Evolutionary conservation across 768 basidiomycete species (phyloP), one percentile per base, ranked within the genome.

Genomic region (Cantharellus anzutake): DNA sequence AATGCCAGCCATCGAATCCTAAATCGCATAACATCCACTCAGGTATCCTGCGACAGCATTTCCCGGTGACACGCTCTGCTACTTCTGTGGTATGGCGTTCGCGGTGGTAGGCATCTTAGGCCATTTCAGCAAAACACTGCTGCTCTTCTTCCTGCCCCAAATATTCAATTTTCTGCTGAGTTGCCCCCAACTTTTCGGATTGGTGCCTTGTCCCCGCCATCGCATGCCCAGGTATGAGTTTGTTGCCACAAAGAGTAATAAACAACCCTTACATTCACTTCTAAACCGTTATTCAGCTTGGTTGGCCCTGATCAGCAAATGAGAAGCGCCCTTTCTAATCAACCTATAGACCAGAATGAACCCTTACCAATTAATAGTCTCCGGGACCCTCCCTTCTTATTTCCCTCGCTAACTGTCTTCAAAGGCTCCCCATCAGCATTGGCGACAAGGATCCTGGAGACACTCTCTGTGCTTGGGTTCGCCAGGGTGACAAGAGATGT

Each of bases 81-180:
- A 99, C 72, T 82, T 97, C 44, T 81, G 91, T 0, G 96, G 96
- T 61, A 99, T 99, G 96, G 90, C 96, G 3, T 98, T 99, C 69
- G 85, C 96, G 0, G 93, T 96, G 4, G 92, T 94, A 40, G 93
- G 91, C 34, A 97, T 99, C 63, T 89, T 96, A 67, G 91, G 86
- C 0, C 96, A 99, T 70, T 97, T 92, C 70, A 90, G 89, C 58
- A 99, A 99, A 72, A 99, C 96, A 0, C 74, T 99, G 4, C 77
- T 97, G 60, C 73, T 98, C 35, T 98, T 99, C 76, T 98, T 98
- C 74, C 77, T 99, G 55, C 96, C 96, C 3, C 96, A 99, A 69
- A 85, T 96, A 63, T 92, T 97, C 80, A 99, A 99, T 70, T 99
- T 99, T 68, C 59, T 98, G 56, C 74, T 97, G 42, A 94, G 91